These are phyloP conservation scores for Brassica rapa DNA, from an alignment of 345 rosid species.

Conservation along the genomic window DNA sequence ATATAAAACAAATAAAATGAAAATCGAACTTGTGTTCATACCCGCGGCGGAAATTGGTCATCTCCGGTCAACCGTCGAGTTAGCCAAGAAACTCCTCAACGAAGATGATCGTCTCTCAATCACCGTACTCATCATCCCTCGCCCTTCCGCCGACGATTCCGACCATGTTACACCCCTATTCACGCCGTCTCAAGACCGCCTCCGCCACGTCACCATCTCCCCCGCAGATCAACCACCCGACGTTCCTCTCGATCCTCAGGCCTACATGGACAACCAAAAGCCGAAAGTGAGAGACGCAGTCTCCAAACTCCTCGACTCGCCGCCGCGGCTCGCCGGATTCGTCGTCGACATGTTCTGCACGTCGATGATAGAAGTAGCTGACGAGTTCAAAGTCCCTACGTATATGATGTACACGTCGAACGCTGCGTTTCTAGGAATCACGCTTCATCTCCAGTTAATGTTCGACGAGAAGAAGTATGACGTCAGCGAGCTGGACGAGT, in stretches of 20 bases:
- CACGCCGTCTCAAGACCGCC: constrained; percentile 12
- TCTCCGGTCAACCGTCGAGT: constrained; percentile 42
- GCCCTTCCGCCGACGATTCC: constrained; percentile 12
- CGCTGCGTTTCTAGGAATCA: constrained; percentile 43
- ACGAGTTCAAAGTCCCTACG: constrained; percentile 46
- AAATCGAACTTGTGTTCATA: constrained; percentile 53
- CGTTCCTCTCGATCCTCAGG: not conserved
- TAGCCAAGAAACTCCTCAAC: constrained; percentile 45
- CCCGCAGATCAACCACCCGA: not conserved
- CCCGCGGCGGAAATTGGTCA: constrained; percentile 53
- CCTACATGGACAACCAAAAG: constrained; percentile 42
- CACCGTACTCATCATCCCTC: constrained; percentile 47
- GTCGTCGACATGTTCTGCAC: constrained; percentile 61
- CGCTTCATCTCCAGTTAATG: constrained; percentile 36
- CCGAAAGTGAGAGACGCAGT: constrained; percentile 43
- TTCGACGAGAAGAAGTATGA: constrained; percentile 30
- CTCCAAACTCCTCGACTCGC: constrained; percentile 13
- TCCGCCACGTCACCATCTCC: constrained; percentile 41
- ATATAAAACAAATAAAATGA: not conserved
- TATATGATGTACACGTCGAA: constrained; percentile 52
- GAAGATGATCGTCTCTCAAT: constrained; percentile 40
- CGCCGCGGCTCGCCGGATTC: constrained; percentile 47
- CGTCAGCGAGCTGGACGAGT: constrained; percentile 37
- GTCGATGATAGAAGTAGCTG: constrained; percentile 51
- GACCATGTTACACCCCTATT: constrained; percentile 8